Evolutionary conservation across 805 yeast species (phyloP).

Genomic region (Cyberlindnera americana): DNA sequence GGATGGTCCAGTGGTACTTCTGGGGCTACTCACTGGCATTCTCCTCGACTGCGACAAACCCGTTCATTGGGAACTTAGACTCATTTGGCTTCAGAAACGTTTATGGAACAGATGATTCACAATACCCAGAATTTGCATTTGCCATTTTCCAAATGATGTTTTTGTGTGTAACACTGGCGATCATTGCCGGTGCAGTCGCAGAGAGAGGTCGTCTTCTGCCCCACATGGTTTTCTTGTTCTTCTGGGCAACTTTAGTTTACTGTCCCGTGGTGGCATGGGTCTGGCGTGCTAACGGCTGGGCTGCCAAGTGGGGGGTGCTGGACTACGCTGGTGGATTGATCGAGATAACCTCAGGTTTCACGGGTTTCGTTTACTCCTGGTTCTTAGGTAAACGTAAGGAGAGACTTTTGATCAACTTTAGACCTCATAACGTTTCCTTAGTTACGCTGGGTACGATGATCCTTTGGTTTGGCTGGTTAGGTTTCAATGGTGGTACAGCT

Average conservation of each 20-base stretch:
- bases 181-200: conserved; percentile 87
- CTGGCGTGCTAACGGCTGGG: conserved; percentile 95
- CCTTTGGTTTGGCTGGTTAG: conserved; percentile 95
- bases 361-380: conserved; percentile 82
- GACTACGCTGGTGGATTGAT: conserved; percentile 99
- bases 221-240: conserved; percentile 71
- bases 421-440: conserved; percentile 93
- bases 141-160: conserved; percentile 90
- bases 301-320: conserved; percentile 82
- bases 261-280: conserved; percentile 96
- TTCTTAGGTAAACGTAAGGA: conserved; percentile 79
- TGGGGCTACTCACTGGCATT: conserved; percentile 98
- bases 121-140: conserved; percentile 80
- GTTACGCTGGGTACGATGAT: conserved; percentile 84
- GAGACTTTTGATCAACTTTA: conserved; percentile 71
- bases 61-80: conserved; percentile 83
- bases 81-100: conserved; percentile 79
- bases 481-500: conserved; percentile 91
- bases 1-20: conserved; percentile 89
- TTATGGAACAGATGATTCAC: conserved; percentile 41
- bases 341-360: conserved; percentile 86
- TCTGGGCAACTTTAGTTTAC: conserved; percentile 90
- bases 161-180: conserved; percentile 86
- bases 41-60: conserved; percentile 71
- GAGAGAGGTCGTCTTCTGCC: conserved; percentile 92